phyloP scores from a whole-genome alignment of 2,329 filamentous ascomycete species.

The Cercospora zeina region DNA sequence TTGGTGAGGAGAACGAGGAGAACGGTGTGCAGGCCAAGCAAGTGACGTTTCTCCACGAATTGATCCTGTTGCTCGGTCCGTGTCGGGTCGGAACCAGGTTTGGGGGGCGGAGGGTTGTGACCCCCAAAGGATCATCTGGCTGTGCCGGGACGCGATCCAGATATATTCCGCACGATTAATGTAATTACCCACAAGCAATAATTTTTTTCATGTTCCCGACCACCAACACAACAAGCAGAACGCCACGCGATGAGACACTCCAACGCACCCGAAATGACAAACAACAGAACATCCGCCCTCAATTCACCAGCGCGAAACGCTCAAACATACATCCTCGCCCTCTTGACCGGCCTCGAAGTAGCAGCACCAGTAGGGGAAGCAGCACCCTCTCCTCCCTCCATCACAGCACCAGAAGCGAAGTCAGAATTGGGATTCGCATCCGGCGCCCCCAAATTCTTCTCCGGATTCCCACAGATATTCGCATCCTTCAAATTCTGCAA shows the following conservation, averaged over 20 bases:
- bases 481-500: slow-evolving; percentile 36
- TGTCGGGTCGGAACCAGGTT: neutral
- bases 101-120: neutral
- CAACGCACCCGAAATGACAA: too few species aligned
- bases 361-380: neutral
- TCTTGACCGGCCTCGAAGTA: slow-evolving; percentile 6
- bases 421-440: neutral
- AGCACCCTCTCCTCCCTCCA: neutral
- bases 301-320: neutral
- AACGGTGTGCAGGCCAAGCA: neutral
- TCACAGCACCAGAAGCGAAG: neutral
- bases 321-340: slow-evolving; percentile 4
- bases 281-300: too few species aligned
- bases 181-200: too few species aligned
- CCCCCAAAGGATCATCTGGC: neutral
- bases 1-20: slow-evolving; percentile 17
- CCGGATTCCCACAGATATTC: slow-evolving; percentile 28
- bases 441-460: slow-evolving; percentile 14
- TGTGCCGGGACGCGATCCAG: too few species aligned
- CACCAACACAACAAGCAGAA: too few species aligned
- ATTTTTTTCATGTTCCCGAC: too few species aligned
- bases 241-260: too few species aligned
- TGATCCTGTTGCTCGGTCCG: slow-evolving; percentile 13
- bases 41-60: slow-evolving; percentile 17
- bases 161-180: too few species aligned